phyloP scores from a whole-genome alignment of 176 grass and related monocot species.

The Aechmea fasciata region DNA sequence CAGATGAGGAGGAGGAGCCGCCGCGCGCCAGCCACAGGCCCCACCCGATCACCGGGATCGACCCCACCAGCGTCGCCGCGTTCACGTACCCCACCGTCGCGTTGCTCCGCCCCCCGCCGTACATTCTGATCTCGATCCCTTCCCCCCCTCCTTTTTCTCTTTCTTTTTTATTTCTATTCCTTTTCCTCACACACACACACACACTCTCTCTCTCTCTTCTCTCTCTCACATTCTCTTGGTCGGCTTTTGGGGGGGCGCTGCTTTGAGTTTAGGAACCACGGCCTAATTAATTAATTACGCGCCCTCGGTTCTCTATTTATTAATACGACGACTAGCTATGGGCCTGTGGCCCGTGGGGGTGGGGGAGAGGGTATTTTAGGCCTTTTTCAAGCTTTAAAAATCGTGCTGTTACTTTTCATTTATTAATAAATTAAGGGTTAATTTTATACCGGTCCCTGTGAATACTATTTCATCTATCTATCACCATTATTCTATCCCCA shows the following conservation, averaged over 20 bases:
- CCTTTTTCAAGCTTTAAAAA: no score
- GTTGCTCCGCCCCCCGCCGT: conserved; percentile 71
- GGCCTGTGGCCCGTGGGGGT: no score
- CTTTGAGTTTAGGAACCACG: neutral
- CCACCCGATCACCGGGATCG: conserved; percentile 70
- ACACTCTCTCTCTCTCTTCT: conserved; percentile 12
- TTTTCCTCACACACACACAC: neutral
- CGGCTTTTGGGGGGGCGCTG: neutral
- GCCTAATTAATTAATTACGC: no score
- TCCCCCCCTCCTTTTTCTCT: neutral
- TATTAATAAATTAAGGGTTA: no score
- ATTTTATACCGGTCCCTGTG: no score
- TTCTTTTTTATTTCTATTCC: no score
- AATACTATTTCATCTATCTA: no score
- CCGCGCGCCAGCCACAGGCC: conserved; percentile 75
- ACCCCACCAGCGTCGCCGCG: conserved; percentile 65
- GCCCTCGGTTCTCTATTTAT: no score
- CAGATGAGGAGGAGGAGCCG: neutral
- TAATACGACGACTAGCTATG: no score
- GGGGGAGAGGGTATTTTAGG: no score
- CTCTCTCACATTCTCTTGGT: neutral
- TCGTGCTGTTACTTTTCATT: no score
- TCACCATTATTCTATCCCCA: no score
- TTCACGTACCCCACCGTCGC: conserved; percentile 72
- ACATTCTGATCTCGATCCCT: conserved; percentile 2